Evolutionary conservation across 495 filamentous ascomycete species (phyloP).

Genomic region (Penicillium robsamsonii): DNA sequence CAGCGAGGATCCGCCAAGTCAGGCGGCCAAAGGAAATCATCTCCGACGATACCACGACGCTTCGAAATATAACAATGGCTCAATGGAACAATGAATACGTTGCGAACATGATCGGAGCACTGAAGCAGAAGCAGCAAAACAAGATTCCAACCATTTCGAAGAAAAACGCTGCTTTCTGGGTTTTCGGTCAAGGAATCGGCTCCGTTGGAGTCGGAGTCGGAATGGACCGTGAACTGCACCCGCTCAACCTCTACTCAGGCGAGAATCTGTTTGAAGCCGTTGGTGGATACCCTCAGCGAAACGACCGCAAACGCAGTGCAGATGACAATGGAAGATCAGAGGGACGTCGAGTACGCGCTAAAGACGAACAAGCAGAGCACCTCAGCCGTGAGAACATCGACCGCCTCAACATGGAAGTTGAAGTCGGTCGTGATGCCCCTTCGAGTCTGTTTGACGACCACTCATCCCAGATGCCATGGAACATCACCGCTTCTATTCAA

Average conservation of each 20-base stretch:
- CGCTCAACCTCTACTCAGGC: conserved; percentile 56
- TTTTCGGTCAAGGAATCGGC: conserved; percentile 55
- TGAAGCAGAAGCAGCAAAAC: conserved; percentile 41
- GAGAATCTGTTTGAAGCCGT: conserved; percentile 48
- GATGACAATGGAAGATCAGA: conserved; percentile 33
- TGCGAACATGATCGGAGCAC: conserved; percentile 48
- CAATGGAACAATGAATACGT: conserved; percentile 61
- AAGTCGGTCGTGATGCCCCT: conserved; percentile 60
- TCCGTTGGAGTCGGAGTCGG: conserved; percentile 53
- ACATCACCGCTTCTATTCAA: conserved; percentile 58
- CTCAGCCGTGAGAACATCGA: conserved; percentile 27
- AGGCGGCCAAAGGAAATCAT: conserved; percentile 35
- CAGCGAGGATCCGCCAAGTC: conserved; percentile 5
- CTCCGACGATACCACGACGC: conserved; percentile 27
- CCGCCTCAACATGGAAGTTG: conserved; percentile 41
- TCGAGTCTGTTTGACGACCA: conserved; percentile 55
- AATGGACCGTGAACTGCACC: conserved; percentile 34
- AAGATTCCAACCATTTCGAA: conserved; percentile 45
- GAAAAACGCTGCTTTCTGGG: conserved; percentile 55
- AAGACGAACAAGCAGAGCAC: conserved; percentile 36
- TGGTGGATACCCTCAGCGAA: conserved; percentile 26
- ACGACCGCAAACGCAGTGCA: conserved; percentile 41
- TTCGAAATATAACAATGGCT: conserved; percentile 55
- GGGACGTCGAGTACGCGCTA: conserved; percentile 46
- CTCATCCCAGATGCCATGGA: conserved; percentile 69